Evolutionary conservation across 192 early-diverging fungal species (phyloP), one percentile per base, ranked within the genome.

Genomic region (Coemansia sp.): DNA sequence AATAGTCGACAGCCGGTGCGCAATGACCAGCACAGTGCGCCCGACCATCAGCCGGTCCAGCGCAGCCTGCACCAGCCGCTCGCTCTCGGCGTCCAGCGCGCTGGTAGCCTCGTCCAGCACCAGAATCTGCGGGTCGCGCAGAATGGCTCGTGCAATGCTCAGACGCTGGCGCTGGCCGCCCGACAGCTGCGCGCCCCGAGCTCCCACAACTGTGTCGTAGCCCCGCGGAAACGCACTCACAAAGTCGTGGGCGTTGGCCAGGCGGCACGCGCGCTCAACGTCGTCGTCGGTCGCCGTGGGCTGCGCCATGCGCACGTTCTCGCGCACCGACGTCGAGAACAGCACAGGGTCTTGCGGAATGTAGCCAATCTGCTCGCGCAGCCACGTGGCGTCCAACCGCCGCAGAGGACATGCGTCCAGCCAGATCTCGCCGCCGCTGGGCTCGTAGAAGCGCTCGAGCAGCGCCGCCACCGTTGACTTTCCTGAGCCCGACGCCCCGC

Each of bases 21-120:
- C 94, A 76, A 95, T 90, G 6, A 92, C 85, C 57, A 95, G 82
- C 35, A 92, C 91, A 1, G 94, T 95, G 41, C 92, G 82, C 50
- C 89, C 90, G 27, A 84, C 65, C 76, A 88, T 84, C 32, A 90
- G 75, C 6, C 72, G 68, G 65, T 94, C 92, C 11, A 94, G 65
- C 5, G 92, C 90, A 37, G 76, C 76, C 73, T 92, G 91, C 11
- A 94, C 90, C 21, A 90, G 57, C 17, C 84, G 69, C 65, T 90
- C 90, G 61, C 86, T 87, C 60, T 88, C 85, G 21, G 88, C 88
- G 57, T 92, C 92, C 57, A 94, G 72, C 3, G 88, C 88, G 4
- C 74, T 82, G 1, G 92, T 92, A 12, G 91, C 91, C 64, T 94
- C 92, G 66, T 94, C 92, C 38, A 94, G 66, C 7, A 94, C 77